Evolutionary conservation across 495 filamentous ascomycete genomes (phyloP), one percentile per base, ranked within the genome.

Genomic region (Cairneyella variabilis): DNA sequence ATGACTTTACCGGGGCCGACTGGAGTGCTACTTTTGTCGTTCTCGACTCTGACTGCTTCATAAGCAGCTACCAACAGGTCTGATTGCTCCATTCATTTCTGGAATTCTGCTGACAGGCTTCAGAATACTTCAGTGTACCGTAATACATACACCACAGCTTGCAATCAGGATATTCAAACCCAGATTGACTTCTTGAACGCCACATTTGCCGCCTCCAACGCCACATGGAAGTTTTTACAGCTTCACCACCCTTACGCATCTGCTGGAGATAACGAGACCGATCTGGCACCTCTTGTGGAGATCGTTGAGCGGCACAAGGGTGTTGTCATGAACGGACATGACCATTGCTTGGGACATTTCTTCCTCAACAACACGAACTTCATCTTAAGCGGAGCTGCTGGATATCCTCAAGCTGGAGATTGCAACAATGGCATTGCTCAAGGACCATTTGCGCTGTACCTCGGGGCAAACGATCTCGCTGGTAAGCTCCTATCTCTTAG

Each of bases 321-420:
- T 25, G 21, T 51, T n/a, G 48, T 51, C 5, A 26, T 51, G 16
- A 51, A 51, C 16, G 48, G 48, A 2, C 48, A 51, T 36, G 48
- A 51, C 25, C 48, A 51, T 22, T 51, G 48, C 36, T 9, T 51
- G 9, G 48, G 32, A 2, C 48, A 51, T 23, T 51, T 39, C 34
- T 26, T 23, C 17, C 6, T 16, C 11, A 51, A 51, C 27, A 38
- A 51, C 20, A 51, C 48, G 32, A 51, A 51, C 27, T 51, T 51
- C 22, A 51, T 51, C 12, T 22, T 51, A 20, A 51, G 48, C 27
- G 48, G 48, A 4, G 48, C 48, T 4, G 48, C 48, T 3, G 48
- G 48, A 23, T 51, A 51, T 38, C 48, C 48, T 16, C 48, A 51
- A 23, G 34, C 32, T 3, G 48, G 48, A 1, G 48, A 51, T 38